Conservation (phyloP, 2,329 filamentous ascomycete species). For the Aspergillus calidoustus region DNA sequence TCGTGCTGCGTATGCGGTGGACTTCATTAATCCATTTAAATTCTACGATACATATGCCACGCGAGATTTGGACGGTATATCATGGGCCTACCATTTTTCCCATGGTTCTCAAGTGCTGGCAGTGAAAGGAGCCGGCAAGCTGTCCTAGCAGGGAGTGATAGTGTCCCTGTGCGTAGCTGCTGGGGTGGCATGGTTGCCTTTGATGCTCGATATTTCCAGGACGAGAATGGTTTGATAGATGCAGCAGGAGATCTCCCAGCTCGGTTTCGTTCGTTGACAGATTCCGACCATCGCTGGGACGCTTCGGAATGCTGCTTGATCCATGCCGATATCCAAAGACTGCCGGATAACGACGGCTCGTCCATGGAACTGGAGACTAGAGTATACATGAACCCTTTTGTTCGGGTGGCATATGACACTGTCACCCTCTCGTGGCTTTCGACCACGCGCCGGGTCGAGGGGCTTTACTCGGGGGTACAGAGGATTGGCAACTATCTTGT, state of each 20-base stretch:
- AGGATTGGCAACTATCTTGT: conserved; percentile 60
- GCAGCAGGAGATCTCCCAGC: conserved; percentile 41
- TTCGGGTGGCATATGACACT: conserved; percentile 70
- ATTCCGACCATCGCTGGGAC: conserved; percentile 64
- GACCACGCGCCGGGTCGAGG: conserved; percentile 67
- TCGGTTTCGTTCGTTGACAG: conserved; percentile 57
- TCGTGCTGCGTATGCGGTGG: conserved; percentile 38
- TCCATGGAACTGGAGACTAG: conserved; percentile 51
- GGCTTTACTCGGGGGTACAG: conserved; percentile 65
- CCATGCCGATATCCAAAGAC: conserved; percentile 50
- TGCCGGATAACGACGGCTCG: conserved; percentile 23
- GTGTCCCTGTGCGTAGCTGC: too few relatives aligned
- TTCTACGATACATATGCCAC: too few relatives aligned
- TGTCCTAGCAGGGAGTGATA: too few relatives aligned
- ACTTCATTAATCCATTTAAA: too few relatives aligned
- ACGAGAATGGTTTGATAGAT: too few relatives aligned
- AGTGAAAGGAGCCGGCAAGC: too few relatives aligned
- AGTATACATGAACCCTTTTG: conserved; percentile 75
- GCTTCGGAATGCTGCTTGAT: conserved; percentile 65
- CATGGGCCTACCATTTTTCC: too few relatives aligned
- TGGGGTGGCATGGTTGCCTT: conserved; percentile 59
- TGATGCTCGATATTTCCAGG: conserved; percentile 50
- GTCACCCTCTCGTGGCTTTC: conserved; percentile 62
- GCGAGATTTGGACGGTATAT: too few relatives aligned
- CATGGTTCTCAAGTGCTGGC: conserved; percentile 39